phyloP scores from a whole-genome alignment of 768 basidiomycete genomes.

The Tricholoma sp. region DNA sequence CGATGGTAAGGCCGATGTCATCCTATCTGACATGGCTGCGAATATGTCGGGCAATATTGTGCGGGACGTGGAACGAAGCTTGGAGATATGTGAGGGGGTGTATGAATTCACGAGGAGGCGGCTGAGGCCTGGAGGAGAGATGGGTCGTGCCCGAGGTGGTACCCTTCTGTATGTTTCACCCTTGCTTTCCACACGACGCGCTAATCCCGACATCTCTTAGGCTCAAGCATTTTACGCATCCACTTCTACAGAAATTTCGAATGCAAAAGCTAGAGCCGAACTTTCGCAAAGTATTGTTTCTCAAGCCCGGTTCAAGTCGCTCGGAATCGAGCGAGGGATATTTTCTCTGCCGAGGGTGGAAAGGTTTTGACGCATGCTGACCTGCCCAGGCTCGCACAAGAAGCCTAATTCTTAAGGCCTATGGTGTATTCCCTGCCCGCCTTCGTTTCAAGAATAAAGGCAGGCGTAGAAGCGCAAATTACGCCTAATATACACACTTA shows the following conservation, averaged over 20 bases:
- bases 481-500: too few relatives aligned
- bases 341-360: constrained; percentile 80
- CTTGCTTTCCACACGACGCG: constrained; percentile 4
- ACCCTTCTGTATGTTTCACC: constrained; percentile 49
- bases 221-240: constrained; percentile 83
- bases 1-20: constrained; percentile 59
- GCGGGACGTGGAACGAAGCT: constrained; percentile 61
- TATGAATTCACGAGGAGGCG: constrained; percentile 58
- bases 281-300: constrained; percentile 62
- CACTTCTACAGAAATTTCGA: constrained; percentile 63
- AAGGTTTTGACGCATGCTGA: constrained; percentile 13
- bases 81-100: constrained; percentile 73
- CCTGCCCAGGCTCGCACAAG: too few relatives aligned
- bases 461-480: too few relatives aligned
- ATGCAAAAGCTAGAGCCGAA: constrained; percentile 47
- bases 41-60: constrained; percentile 70
- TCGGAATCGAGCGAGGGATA: constrained; percentile 78
- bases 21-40: constrained; percentile 89
- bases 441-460: too few relatives aligned
- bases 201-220: constrained; percentile 32
- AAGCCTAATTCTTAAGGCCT: too few relatives aligned
- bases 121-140: constrained; percentile 35
- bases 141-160: constrained; percentile 39
- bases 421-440: too few relatives aligned
- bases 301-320: constrained; percentile 83